phyloP scores from a whole-genome alignment of 192 early-diverging fungal species.

The Coemansia sp. region DNA sequence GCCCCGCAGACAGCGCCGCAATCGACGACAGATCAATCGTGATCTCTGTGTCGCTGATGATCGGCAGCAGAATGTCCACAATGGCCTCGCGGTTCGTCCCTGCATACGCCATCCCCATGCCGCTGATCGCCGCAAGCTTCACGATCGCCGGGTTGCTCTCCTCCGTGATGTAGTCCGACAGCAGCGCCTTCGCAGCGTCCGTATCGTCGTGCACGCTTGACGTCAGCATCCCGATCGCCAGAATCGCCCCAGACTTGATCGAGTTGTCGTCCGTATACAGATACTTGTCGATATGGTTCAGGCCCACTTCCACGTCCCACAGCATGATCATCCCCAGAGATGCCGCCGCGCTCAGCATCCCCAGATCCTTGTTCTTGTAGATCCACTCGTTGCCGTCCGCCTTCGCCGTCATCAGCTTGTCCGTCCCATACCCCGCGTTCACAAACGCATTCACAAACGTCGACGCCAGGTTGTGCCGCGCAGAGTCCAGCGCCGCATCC shows the following conservation, averaged over 20 bases:
- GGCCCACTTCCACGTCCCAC: constrained; percentile 92
- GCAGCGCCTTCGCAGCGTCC: constrained; percentile 88
- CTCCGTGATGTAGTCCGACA: constrained; percentile 77
- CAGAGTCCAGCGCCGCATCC: constrained; percentile 82
- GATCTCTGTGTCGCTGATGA: constrained; percentile 75
- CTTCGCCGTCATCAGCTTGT: constrained; percentile 77
- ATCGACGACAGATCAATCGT: constrained; percentile 89
- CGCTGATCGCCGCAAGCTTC: constrained; percentile 81
- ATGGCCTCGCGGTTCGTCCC: constrained; percentile 87
- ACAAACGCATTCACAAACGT: constrained; percentile 99
- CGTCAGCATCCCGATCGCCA: constrained; percentile 92
- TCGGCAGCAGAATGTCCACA: constrained; percentile 74
- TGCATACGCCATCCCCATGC: constrained; percentile 93
- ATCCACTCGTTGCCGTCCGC: constrained; percentile 85
- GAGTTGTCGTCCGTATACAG: constrained; percentile 77
- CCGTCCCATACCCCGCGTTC: constrained; percentile 93
- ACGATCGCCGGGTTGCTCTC: constrained; percentile 56
- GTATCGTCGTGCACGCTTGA: constrained; percentile 87
- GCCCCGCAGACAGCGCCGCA: constrained; percentile 85
- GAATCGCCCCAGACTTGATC: constrained; percentile 89
- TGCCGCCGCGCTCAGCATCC: constrained; percentile 93
- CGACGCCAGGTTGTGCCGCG: constrained; percentile 92
- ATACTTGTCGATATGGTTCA: constrained; percentile 94
- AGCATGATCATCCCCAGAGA: constrained; percentile 90
- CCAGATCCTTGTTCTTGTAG: constrained; percentile 98